Base-by-base conservation (phyloP, 805 yeast genomes). In the Kluyveromyces lactis region DNA sequence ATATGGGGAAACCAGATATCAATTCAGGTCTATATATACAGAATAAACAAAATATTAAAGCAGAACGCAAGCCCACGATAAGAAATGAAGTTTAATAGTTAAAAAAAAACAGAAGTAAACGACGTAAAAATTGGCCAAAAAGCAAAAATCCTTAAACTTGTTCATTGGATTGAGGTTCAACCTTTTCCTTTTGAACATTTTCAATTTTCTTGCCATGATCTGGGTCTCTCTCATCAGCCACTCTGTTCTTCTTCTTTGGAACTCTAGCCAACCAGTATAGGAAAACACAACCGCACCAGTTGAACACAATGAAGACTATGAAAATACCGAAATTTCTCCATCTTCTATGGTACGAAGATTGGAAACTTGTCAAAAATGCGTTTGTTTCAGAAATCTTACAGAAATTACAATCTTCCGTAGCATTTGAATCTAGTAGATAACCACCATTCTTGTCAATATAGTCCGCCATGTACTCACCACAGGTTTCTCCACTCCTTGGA, bases 251-350 rank as follows among this genome's bases (percentile, higher is more conserved):
- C 41, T 42, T 50, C 71, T 81, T 81, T 40, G 92, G 92, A 44
- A 82, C 90, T 69, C 92, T 75, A 10, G 78, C 75, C 19, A 75
- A 54, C 81, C 83, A 78, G 68, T 80, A 71, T 45, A 69, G 51
- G 51, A 66, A 71, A 2, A 60, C 39, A 11, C 81, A 67, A 41
- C 66, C 51, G 4, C 42, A 31, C 38, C 52, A 56, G 50, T 75
- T 70, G 52, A 75, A 62, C 11, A 56, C 69, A 48, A 74, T 69
- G 56, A 62, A 78, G 42, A 71, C 69, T 36, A 73, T 58, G 50
- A 74, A 72, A 31, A 78, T 70, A 50, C 83, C 85, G 50, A 63
- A 70, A 52, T 79, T 70, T 60, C 81, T 68, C 84, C 84, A 78
- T 50, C 71, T 66, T 40, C 62, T 52, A 11, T 32, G 13, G 46